A percentile compares a stretch with the other conserved stretches of the same genome.
These are phyloP conservation scores for Caryocar brasiliense DNA, from an alignment of 441 rosid species.

Conservation along the genomic window DNA sequence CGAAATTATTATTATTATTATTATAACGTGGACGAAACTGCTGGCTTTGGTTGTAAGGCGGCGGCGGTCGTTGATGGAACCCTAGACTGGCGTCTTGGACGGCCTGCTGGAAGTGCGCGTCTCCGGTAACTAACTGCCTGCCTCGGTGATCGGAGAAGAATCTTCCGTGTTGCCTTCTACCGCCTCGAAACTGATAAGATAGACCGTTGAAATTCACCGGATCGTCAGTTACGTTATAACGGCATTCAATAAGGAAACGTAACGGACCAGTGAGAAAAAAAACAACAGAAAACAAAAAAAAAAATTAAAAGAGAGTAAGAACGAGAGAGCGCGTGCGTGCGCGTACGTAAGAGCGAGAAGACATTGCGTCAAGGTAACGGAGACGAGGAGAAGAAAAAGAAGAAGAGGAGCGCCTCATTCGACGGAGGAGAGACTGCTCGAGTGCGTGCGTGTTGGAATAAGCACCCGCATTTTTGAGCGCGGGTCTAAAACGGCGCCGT, in stretches of 20 bases:
- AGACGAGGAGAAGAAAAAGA: slow-evolving; percentile 5
- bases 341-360: slow-evolving; percentile 35
- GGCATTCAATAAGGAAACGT: background rate
- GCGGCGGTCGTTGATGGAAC: slow-evolving; percentile 18
- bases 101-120: slow-evolving; percentile 37
- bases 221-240: background rate
- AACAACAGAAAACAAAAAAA: background rate
- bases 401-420: slow-evolving; percentile 33
- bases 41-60: slow-evolving; percentile 11
- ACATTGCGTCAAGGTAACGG: slow-evolving; percentile 29
- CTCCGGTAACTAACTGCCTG: slow-evolving; percentile 29
- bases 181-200: slow-evolving; percentile 50
- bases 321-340: slow-evolving; percentile 7
- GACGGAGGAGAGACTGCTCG: slow-evolving; percentile 1
- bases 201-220: background rate
- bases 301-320: background rate
- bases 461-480: too few species aligned
- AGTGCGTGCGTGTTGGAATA: background rate
- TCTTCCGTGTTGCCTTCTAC: slow-evolving; percentile 33
- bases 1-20: too few species aligned
- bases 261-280: background rate
- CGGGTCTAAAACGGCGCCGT: too few species aligned
- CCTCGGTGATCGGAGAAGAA: slow-evolving; percentile 46
- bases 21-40: slow-evolving; percentile 23
- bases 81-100: slow-evolving; percentile 35